Evolutionary conservation across 2,329 filamentous ascomycete genomes (phyloP), one percentile per base, ranked within the genome.

Genomic region (Fusarium sp.): DNA sequence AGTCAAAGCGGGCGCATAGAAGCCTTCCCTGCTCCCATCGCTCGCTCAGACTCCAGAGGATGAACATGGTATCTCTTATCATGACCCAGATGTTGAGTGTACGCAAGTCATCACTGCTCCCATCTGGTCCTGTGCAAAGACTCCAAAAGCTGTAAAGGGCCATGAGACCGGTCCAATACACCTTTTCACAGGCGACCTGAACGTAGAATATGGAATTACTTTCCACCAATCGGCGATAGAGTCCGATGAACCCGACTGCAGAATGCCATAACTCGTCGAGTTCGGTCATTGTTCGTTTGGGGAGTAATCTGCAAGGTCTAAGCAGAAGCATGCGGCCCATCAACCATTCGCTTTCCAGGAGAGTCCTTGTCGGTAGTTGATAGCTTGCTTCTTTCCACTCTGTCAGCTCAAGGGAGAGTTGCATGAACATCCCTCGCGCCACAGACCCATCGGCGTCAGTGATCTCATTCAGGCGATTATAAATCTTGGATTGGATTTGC

Each of bases 181-280:
- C 12, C 14, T 64, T 64, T 18, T 64, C 61, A 3, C 59, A 59
- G 0, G 61, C 59, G 4, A 64, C 45, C 5, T 64, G 51, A 3
- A 64, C 23, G n/a, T 64, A 64, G 3, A 64, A 64, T 11, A 64
- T 64, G 5, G 61, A 58, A 16, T 64, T 64, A 0, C 45, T n/a
- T 20, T 64, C 59, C 0, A 64, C 61, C 1, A 64, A 12, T 0
- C 32, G 30, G 0, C 59, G 45, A 23, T 64, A 64, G 3, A 64
- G 20, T 1, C 18, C 32, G 0, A 59, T 64, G 13, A 64, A 64
- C 1, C 59, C 45, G 4, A 50, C n/a, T 13, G 59, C 45, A 2
- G 40, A 55, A 7, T 59, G 30, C 51, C 61, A 64, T 1, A 64
- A 23, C 5, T 64, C 61, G 3, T 4, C 6, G 7, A 64, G 45